Conservation (phyloP, 352 stramenopile species). For the Phytophthora syringae region DNA sequence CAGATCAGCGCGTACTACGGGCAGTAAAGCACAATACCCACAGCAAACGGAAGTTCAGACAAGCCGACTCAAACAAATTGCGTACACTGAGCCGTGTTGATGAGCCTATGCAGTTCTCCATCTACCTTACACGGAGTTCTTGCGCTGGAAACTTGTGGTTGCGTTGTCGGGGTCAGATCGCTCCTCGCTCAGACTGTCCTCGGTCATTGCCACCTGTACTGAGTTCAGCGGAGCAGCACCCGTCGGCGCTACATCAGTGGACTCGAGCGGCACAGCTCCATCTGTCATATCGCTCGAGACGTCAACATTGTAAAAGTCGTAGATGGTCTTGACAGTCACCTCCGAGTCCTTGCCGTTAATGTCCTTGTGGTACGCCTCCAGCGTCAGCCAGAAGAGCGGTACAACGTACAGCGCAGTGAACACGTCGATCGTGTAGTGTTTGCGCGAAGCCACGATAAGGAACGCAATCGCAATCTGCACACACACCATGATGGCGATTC, state of each 20-base stretch:
- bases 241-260: slow-evolving; percentile 14
- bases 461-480: slow-evolving; percentile 87
- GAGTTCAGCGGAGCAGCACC: slow-evolving; percentile 23
- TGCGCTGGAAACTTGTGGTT: slow-evolving; percentile 50
- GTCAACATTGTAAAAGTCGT: slow-evolving; percentile 67
- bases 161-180: slow-evolving; percentile 35
- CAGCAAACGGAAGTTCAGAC: too few species aligned
- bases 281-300: slow-evolving; percentile 38
- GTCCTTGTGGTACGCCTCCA: slow-evolving; percentile 82
- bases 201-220: slow-evolving; percentile 40
- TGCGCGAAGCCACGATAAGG: slow-evolving; percentile 88
- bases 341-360: slow-evolving; percentile 83
- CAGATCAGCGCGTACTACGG: slow-evolving; percentile 50
- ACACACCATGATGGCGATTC: slow-evolving; percentile 75
- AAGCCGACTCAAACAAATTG: too few species aligned
- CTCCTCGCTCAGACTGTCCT: slow-evolving; percentile 41
- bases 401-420: slow-evolving; percentile 91
- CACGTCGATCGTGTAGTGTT: slow-evolving; percentile 93
- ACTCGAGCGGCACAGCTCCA: slow-evolving; percentile 29
- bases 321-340: slow-evolving; percentile 69
- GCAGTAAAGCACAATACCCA: neutral
- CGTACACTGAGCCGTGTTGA: slow-evolving; percentile 20
- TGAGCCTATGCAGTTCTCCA: slow-evolving; percentile 27
- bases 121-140: slow-evolving; percentile 56
- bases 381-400: slow-evolving; percentile 83